A percentile compares a stretch with the other conserved stretches of the same genome.
Conservation (phyloP, 805 yeast genomes). For the Saturnispora zaruensis region DNA sequence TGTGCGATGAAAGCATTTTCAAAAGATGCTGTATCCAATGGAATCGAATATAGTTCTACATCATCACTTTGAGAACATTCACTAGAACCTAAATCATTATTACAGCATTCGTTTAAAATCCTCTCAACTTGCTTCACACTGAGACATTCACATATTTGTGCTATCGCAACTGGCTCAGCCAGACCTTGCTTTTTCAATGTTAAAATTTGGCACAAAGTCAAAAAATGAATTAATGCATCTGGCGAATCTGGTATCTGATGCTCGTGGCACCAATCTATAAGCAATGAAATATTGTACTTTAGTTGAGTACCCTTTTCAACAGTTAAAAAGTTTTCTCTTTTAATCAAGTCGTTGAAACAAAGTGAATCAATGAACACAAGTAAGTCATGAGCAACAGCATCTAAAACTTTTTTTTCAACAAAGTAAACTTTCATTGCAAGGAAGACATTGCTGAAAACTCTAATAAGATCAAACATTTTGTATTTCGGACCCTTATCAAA, state of each 20-base stretch:
- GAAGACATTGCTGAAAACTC: constrained; percentile 9
- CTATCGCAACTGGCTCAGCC: constrained; percentile 7
- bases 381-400: constrained; percentile 9
- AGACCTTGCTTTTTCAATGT: constrained; percentile 10
- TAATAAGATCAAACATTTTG: constrained; percentile 9
- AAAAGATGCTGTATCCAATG: not conserved
- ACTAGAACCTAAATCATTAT: not conserved
- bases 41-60: not conserved
- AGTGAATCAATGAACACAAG: constrained; percentile 9
- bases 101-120: constrained; percentile 8
- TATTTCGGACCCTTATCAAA: constrained; percentile 8
- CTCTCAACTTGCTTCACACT: constrained; percentile 9
- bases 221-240: constrained; percentile 8
- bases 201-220: constrained; percentile 11
- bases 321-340: constrained; percentile 6
- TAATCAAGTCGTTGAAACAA: constrained; percentile 11
- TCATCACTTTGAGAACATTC: not conserved
- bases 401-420: constrained; percentile 7
- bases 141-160: constrained; percentile 4
- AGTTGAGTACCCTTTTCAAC: constrained; percentile 4
- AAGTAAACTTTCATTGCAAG: constrained; percentile 10
- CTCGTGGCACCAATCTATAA: constrained; percentile 14
- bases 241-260: constrained; percentile 12
- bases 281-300: constrained; percentile 9
- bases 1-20: constrained; percentile 7